These are phyloP conservation scores for Fomitopsis schrenkii DNA, from an alignment of 1,284 basidiomycete species.

Conservation along the genomic window DNA sequence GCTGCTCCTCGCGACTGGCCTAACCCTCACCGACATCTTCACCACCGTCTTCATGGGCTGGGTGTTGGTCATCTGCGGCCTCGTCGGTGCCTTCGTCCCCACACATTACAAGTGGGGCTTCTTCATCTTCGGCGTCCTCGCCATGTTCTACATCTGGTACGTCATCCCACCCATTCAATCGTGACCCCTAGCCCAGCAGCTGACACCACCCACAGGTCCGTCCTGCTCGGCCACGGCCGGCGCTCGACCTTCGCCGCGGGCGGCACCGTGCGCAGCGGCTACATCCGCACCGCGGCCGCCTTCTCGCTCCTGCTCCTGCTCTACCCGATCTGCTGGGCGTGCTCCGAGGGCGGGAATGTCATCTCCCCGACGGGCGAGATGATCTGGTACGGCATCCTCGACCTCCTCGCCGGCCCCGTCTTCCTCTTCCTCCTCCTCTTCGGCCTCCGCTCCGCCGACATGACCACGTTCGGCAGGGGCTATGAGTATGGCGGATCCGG, in stretches of 20 bases:
- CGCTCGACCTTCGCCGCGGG: slow-evolving; percentile 33
- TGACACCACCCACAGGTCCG: slow-evolving; percentile 15
- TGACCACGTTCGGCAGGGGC: slow-evolving; percentile 16
- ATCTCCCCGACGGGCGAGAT: slow-evolving; percentile 42
- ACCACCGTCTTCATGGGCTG: slow-evolving; percentile 49
- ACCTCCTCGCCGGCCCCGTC: slow-evolving; percentile 50
- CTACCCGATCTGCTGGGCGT: slow-evolving; percentile 46
- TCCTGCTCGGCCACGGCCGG: slow-evolving; percentile 25
- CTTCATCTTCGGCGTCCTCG: slow-evolving; percentile 41
- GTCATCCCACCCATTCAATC: slow-evolving; percentile 27
- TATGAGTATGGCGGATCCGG: background rate
- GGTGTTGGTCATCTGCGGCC: slow-evolving; percentile 46
- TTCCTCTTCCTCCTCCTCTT: slow-evolving; percentile 35
- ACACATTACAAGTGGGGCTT: slow-evolving; percentile 52
- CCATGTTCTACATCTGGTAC: slow-evolving; percentile 46
- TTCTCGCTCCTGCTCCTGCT: slow-evolving; percentile 48
- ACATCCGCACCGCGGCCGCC: slow-evolving; percentile 35
- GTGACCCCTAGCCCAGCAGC: background rate
- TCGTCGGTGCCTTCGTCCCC: slow-evolving; percentile 45
- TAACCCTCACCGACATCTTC: slow-evolving; percentile 51
- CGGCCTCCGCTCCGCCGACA: slow-evolving; percentile 22
- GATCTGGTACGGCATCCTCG: slow-evolving; percentile 60
- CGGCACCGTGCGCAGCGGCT: slow-evolving; percentile 34
- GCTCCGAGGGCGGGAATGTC: slow-evolving; percentile 43
- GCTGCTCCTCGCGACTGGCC: slow-evolving; percentile 46